Percentiles rank a stretch among this genome's conserved stretches.
Conservation (phyloP, 2,329 filamentous ascomycete genomes). For the Scytalidium sp. region DNA sequence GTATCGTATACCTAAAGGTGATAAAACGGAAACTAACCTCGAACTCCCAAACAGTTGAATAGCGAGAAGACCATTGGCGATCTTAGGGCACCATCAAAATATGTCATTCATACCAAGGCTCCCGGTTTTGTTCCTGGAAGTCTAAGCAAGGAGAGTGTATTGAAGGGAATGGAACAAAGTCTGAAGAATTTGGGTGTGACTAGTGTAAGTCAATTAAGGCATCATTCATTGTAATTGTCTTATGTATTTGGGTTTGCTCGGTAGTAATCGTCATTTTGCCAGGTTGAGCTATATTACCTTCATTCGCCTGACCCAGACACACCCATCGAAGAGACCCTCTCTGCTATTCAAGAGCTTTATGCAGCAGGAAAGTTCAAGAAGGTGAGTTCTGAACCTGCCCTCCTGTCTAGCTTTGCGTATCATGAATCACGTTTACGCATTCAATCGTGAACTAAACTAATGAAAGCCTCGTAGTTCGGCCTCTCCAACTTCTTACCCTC, state of each 20-base stretch:
- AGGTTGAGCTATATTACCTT: conserved; percentile 31
- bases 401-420: no score
- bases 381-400: conserved; percentile 15
- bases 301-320: conserved; percentile 29
- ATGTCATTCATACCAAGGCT: conserved; percentile 24
- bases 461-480: conserved; percentile 21
- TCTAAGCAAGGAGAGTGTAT: conserved; percentile 17
- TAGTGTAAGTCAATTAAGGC: conserved; percentile 18
- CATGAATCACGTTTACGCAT: no score
- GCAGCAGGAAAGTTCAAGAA: conserved; percentile 28
- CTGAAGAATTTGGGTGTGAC: conserved; percentile 18
- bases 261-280: no score
- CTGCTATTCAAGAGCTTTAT: conserved; percentile 29
- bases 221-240: no score
- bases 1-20: not conserved
- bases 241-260: no score
- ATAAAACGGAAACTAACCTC: not conserved
- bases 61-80: conserved; percentile 21
- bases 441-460: no score
- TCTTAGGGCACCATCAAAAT: conserved; percentile 15
- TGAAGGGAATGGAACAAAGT: conserved; percentile 19
- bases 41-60: conserved; percentile 7
- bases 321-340: conserved; percentile 29
- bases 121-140: conserved; percentile 13
- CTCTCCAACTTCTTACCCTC: conserved; percentile 29